Evolutionary conservation across 805 yeast genomes (phyloP).

Genomic region (Monosporozyma aquatica): DNA sequence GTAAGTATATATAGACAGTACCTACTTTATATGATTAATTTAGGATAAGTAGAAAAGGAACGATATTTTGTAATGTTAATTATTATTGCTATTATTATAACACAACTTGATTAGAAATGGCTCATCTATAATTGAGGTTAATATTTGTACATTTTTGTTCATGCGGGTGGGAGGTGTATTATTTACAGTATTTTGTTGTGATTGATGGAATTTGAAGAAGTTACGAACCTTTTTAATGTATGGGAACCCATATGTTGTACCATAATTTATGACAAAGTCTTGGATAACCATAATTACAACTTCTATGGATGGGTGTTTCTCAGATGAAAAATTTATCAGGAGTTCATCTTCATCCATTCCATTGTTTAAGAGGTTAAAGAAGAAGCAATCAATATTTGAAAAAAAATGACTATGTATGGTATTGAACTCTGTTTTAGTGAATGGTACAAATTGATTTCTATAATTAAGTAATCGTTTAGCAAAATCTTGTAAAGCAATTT

Average conservation of each 20-base stretch:
- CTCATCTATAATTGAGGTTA: background rate
- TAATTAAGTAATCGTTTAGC: slow-evolving; percentile 47
- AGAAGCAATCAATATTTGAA: slow-evolving; percentile 2
- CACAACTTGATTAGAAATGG: background rate
- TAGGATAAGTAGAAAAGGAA: too few relatives aligned
- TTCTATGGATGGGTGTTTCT: slow-evolving; percentile 3
- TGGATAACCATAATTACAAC: slow-evolving; percentile 14
- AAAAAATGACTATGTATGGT: slow-evolving; percentile 3
- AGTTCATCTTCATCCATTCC: slow-evolving; percentile 3
- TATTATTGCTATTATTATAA: background rate
- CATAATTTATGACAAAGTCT: slow-evolving; percentile 17
- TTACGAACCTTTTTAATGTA: slow-evolving; percentile 16
- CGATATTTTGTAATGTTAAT: too few relatives aligned
- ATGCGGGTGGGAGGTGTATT: too few relatives aligned
- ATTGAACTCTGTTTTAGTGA: slow-evolving; percentile 18
- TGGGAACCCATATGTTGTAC: slow-evolving; percentile 15
- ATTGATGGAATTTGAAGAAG: slow-evolving; percentile 2
- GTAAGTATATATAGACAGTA: too few relatives aligned
- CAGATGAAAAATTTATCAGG: background rate
- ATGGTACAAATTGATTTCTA: slow-evolving; percentile 25
- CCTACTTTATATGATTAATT: too few relatives aligned
- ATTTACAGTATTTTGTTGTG: too few relatives aligned
- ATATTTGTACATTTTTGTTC: background rate
- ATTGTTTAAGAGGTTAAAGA: slow-evolving; percentile 4
- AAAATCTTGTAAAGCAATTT: slow-evolving; percentile 49